Conservation (phyloP, 2,329 filamentous ascomycete genomes). For the Cercospora beticola region DNA sequence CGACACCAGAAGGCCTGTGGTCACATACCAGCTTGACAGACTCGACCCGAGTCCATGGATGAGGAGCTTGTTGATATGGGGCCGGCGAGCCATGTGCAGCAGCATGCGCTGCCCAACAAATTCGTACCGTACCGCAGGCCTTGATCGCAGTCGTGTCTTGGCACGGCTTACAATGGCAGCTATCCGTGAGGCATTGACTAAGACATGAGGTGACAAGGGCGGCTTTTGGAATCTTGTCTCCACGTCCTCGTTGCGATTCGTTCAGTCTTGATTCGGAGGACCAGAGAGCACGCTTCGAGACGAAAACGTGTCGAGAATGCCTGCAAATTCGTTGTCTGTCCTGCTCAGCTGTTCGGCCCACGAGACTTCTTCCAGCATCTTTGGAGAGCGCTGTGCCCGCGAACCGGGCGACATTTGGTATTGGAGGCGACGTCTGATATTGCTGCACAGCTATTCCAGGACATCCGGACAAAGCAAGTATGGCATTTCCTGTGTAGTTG, state of each 20-base stretch:
- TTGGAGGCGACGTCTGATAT: neutral
- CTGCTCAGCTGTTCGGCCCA: neutral
- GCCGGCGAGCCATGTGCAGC: neutral
- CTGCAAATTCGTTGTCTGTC: neutral
- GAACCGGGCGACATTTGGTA: neutral
- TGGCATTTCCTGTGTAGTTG: neutral
- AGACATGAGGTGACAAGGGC: neutral
- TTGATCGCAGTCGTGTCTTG: neutral
- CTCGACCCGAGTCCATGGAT: neutral
- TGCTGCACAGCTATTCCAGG: neutral
- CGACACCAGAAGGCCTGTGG: neutral
- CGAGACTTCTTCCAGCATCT: neutral
- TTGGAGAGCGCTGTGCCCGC: neutral
- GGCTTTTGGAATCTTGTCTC: neutral
- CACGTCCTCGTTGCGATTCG: neutral
- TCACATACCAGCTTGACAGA: neutral
- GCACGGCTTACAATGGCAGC: neutral
- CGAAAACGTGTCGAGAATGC: neutral
- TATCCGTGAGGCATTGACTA: neutral
- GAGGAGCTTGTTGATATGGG: neutral
- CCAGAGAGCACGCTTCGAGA: neutral
- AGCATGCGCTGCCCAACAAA: neutral
- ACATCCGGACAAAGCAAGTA: neutral
- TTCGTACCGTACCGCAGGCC: neutral
- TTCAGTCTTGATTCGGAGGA: neutral